These are phyloP conservation scores for Monilinia fructicola DNA, from an alignment of 2,329 filamentous ascomycete genomes.

Conservation along the genomic window DNA sequence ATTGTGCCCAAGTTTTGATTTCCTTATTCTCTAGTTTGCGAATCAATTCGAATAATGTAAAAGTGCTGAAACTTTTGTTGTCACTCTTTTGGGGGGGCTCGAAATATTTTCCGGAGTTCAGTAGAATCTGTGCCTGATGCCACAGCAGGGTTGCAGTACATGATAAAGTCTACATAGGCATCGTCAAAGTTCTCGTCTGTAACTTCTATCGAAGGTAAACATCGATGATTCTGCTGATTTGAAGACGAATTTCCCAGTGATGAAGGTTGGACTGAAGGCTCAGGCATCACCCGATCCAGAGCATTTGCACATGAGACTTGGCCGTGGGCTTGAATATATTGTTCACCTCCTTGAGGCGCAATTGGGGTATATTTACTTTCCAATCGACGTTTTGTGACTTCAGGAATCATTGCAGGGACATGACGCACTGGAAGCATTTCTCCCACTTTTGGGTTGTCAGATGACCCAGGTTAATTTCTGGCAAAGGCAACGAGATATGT, in stretches of 20 bases:
- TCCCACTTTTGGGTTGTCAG: slow-evolving; percentile 10
- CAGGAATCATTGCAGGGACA: slow-evolving; percentile 26
- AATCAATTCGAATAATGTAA: slow-evolving; percentile 74
- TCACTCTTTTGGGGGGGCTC: slow-evolving; percentile 81
- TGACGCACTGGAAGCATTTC: slow-evolving; percentile 27
- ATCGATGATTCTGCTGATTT: slow-evolving; percentile 25
- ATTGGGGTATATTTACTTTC: slow-evolving; percentile 30
- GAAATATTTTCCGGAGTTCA: slow-evolving; percentile 73
- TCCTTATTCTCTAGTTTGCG: slow-evolving; percentile 75
- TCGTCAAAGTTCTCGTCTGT: slow-evolving; percentile 72
- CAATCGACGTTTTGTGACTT: slow-evolving; percentile 30
- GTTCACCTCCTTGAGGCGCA: slow-evolving; percentile 25
- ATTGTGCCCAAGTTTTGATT: slow-evolving; percentile 88
- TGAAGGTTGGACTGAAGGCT: slow-evolving; percentile 20
- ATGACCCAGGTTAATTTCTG: neutral
- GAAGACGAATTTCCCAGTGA: slow-evolving; percentile 8
- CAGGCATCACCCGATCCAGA: slow-evolving; percentile 26
- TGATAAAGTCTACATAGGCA: slow-evolving; percentile 79
- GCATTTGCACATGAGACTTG: slow-evolving; percentile 21
- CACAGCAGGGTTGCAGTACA: slow-evolving; percentile 87
- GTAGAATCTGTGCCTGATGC: slow-evolving; percentile 66
- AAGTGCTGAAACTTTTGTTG: slow-evolving; percentile 81
- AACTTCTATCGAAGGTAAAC: slow-evolving; percentile 66
- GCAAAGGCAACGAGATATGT: neutral
- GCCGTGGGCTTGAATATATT: slow-evolving; percentile 22